phyloP scores from a whole-genome alignment of 345 rosid species.

The rapeseed (Brassica napus) region Da-Ae NC_063446.1:34320501-34321000 shows the following conservation, averaged over 20 bases:
- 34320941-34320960: background rate
- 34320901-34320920: background rate
- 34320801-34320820: constrained; percentile 54
- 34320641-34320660: constrained; percentile 83
- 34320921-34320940: background rate
- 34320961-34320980: background rate
- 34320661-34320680: constrained; percentile 74
- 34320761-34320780: constrained; percentile 8
- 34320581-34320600: constrained; percentile 5
- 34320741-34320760: background rate
- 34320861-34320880: background rate
- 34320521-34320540: constrained; percentile 59
- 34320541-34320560: background rate
- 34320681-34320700: constrained; percentile 87
- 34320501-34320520: constrained; percentile 74
- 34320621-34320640: constrained; percentile 87
- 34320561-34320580: background rate
- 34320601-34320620: constrained; percentile 53
- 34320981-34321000: background rate
- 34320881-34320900: background rate
- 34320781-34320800: constrained; percentile 93
- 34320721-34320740: background rate
- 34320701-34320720: background rate
- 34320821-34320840: constrained; percentile 22
- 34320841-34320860: background rate